phyloP scores from a whole-genome alignment of 805 yeast species.

The Barnettozyma populi region DNA sequence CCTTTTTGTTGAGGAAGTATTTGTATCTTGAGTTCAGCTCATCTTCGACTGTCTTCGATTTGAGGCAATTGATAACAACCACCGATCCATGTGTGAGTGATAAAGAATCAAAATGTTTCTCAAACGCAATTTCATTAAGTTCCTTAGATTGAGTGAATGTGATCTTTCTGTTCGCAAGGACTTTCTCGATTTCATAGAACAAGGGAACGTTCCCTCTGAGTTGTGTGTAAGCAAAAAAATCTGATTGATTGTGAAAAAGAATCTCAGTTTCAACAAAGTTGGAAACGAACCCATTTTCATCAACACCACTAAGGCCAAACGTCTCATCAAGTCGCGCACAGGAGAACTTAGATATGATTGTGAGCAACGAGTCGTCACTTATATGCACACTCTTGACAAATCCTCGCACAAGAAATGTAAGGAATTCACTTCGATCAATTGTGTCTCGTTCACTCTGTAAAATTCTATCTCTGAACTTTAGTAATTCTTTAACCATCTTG shows the following conservation, averaged over 20 bases:
- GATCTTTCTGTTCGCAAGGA: constrained; percentile 76
- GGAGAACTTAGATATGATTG: constrained; percentile 84
- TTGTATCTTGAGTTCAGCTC: constrained; percentile 59
- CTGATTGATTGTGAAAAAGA: constrained; percentile 45
- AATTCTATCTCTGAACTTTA: constrained; percentile 64
- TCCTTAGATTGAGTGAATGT: constrained; percentile 72
- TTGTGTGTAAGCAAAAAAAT: constrained; percentile 72
- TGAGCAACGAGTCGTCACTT: constrained; percentile 37
- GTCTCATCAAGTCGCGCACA: constrained; percentile 81
- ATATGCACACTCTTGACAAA: constrained; percentile 68
- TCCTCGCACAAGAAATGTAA: constrained; percentile 85
- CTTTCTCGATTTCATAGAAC: constrained; percentile 87
- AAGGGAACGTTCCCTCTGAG: constrained; percentile 90
- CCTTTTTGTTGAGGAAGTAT: constrained; percentile 40
- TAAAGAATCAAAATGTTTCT: constrained; percentile 69
- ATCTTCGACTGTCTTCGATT: constrained; percentile 66
- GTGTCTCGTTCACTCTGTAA: constrained; percentile 50
- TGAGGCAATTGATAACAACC: constrained; percentile 71
- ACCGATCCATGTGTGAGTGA: constrained; percentile 77
- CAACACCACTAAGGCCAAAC: constrained; percentile 81
- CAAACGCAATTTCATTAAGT: constrained; percentile 83
- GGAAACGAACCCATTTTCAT: constrained; percentile 88
- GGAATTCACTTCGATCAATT: constrained; percentile 63
- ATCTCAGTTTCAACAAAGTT: constrained; percentile 89
- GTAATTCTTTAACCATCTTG: constrained; percentile 73